A percentile compares a stretch with the other conserved stretches of the same genome.
Evolutionary conservation across 192 early-diverging fungal genomes (phyloP).

Genomic region (Nowakowskiella sp.): DNA sequence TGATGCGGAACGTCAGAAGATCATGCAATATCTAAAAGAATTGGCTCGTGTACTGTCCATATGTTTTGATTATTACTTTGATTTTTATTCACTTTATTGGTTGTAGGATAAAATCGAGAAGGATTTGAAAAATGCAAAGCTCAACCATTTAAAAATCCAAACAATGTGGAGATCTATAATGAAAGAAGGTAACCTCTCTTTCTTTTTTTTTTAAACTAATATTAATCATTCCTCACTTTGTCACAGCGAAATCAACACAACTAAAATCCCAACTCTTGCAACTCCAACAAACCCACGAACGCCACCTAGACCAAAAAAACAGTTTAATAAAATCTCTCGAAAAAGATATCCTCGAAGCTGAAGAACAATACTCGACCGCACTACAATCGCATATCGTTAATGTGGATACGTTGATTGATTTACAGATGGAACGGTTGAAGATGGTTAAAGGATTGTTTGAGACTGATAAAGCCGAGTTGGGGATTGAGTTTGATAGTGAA

Average conservation of each 20-base stretch:
- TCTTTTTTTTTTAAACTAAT: not conserved
- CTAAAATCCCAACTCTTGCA: conserved; percentile 30
- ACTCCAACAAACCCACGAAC: conserved; percentile 40
- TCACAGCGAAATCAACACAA: conserved; percentile 40
- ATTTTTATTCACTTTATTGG: not conserved
- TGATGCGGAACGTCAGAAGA: conserved; percentile 37
- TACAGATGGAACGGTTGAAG: conserved; percentile 40
- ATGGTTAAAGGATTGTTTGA: conserved; percentile 40
- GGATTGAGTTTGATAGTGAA: conserved; percentile 48
- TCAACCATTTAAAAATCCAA: conserved; percentile 52
- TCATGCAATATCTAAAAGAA: conserved; percentile 39
- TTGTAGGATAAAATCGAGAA: not conserved
- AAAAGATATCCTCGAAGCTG: conserved; percentile 37
- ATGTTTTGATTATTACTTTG: not conserved
- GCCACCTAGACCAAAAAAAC: conserved; percentile 43
- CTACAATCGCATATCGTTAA: conserved; percentile 47
- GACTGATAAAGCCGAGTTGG: conserved; percentile 35
- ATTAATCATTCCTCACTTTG: not conserved
- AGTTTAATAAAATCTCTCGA: conserved; percentile 30
- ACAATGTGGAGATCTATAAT: conserved; percentile 56
- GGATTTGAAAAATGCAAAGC: conserved; percentile 45
- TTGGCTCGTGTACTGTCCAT: conserved; percentile 36
- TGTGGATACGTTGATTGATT: conserved; percentile 46
- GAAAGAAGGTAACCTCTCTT: conserved; percentile 48
- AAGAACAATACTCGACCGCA: conserved; percentile 46